These are phyloP conservation scores for Isatis tinctoria DNA, from an alignment of 345 rosid genomes.

Conservation along the genomic window DNA sequence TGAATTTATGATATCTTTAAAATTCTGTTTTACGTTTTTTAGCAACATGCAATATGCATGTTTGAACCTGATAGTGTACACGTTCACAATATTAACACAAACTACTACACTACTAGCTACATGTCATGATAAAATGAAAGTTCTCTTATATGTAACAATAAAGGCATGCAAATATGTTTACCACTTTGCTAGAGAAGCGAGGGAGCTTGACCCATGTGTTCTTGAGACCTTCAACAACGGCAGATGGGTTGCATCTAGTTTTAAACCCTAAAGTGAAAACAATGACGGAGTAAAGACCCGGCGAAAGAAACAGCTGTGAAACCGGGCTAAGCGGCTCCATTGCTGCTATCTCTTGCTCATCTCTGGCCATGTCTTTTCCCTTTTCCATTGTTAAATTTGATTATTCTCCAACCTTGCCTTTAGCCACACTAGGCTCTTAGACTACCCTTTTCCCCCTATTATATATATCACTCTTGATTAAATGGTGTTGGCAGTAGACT, in stretches of 20 bases:
- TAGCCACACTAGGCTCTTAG: neutral
- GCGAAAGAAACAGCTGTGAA: neutral
- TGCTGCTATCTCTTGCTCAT: neutral
- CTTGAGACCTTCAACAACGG: conserved; percentile 41
- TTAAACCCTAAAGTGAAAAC: conserved; percentile 47
- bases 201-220: conserved; percentile 62
- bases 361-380: neutral
- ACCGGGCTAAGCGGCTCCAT: conserved; percentile 15
- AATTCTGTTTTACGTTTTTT: too few relatives aligned
- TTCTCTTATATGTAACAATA: neutral
- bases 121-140: too few relatives aligned
- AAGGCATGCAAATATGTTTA: conserved; percentile 11
- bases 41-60: too few relatives aligned
- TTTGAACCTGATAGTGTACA: too few relatives aligned
- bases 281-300: conserved; percentile 29
- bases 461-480: neutral
- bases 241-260: conserved; percentile 36
- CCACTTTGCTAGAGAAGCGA: conserved; percentile 72
- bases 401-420: neutral
- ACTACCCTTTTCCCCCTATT: neutral
- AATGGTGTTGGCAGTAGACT: neutral
- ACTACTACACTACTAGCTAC: too few relatives aligned
- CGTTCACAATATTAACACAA: too few relatives aligned
- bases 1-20: too few relatives aligned
- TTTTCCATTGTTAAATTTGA: neutral